Percentiles rank a stretch among this genome's conserved stretches.
Conservation (phyloP, 345 rosid species). For the Conringia planisiliqua region DNA sequence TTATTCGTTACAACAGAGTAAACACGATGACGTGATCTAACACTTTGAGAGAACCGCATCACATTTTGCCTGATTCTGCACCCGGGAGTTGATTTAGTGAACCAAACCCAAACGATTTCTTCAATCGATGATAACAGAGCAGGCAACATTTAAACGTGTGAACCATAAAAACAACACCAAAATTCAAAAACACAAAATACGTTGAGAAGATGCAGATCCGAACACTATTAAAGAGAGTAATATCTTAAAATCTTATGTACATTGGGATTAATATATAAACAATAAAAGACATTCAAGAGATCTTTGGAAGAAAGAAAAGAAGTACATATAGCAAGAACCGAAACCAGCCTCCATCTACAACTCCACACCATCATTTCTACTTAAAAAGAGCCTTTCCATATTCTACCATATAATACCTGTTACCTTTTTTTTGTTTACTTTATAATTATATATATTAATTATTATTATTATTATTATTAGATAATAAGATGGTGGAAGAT, state of each 20-base stretch:
- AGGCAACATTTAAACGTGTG: neutral
- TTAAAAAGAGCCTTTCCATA: conserved; percentile 11
- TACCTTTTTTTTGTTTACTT: conserved; percentile 24
- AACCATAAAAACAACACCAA: neutral
- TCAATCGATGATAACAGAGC: neutral
- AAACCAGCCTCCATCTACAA: conserved; percentile 19
- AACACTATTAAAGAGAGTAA: neutral
- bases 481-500: conserved; percentile 20
- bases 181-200: neutral
- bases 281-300: conserved; percentile 3
- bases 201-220: neutral
- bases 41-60: neutral
- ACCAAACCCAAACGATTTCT: neutral
- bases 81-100: neutral
- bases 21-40: neutral
- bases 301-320: neutral
- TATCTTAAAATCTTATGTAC: conserved; percentile 22
- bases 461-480: conserved; percentile 21
- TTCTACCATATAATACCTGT: conserved; percentile 23
- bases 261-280: conserved; percentile 29
- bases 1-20: neutral
- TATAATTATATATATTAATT: conserved; percentile 16
- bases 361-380: conserved; percentile 27
- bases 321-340: conserved; percentile 19
- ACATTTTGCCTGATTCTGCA: neutral